These are phyloP conservation scores for Colletotrichum caudatum DNA, from an alignment of 2,329 filamentous ascomycete species.

Conservation along the genomic window DNA sequence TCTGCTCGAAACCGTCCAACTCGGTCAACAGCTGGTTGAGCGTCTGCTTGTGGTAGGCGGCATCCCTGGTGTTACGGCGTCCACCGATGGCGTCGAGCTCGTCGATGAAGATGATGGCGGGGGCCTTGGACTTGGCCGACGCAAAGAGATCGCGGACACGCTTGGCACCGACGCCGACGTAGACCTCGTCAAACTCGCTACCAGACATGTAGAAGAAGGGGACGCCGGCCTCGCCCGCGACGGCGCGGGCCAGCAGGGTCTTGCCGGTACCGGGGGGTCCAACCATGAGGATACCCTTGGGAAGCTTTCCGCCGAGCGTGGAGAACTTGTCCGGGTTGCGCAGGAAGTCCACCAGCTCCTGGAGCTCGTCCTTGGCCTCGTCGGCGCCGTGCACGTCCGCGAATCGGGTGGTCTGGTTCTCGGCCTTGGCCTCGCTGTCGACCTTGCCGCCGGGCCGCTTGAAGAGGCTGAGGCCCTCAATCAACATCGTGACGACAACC, in stretches of 20 bases:
- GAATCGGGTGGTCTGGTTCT: constrained; percentile 92
- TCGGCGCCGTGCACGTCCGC: constrained; percentile 96
- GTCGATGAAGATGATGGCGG: constrained; percentile 95
- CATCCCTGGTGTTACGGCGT: constrained; percentile 91
- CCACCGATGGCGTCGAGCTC: constrained; percentile 95
- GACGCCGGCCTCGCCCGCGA: constrained; percentile 95
- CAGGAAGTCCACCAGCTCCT: constrained; percentile 96
- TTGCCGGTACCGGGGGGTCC: constrained; percentile 98
- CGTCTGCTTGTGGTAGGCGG: constrained; percentile 96
- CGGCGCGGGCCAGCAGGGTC: constrained; percentile 92
- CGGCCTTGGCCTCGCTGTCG: constrained; percentile 88
- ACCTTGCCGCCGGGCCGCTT: constrained; percentile 81
- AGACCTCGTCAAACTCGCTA: constrained; percentile 98
- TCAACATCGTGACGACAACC: constrained; percentile 81
- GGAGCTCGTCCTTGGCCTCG: constrained; percentile 97
- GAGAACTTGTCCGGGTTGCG: constrained; percentile 94
- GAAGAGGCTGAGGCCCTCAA: constrained; percentile 83
- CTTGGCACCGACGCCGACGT: constrained; percentile 96
- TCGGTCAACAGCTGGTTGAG: constrained; percentile 97
- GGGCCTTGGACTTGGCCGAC: constrained; percentile 85
- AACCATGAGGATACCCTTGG: constrained; percentile 94
- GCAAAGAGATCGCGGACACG: constrained; percentile 93
- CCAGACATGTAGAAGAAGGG: constrained; percentile 99
- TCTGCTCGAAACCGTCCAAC: constrained; percentile 95
- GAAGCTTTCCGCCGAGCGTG: constrained; percentile 93